A percentile compares a stretch with the other conserved stretches of the same genome.
Evolutionary conservation across 208 protist species (phyloP).

Genomic region (Leishmania tarentolae): DNA sequence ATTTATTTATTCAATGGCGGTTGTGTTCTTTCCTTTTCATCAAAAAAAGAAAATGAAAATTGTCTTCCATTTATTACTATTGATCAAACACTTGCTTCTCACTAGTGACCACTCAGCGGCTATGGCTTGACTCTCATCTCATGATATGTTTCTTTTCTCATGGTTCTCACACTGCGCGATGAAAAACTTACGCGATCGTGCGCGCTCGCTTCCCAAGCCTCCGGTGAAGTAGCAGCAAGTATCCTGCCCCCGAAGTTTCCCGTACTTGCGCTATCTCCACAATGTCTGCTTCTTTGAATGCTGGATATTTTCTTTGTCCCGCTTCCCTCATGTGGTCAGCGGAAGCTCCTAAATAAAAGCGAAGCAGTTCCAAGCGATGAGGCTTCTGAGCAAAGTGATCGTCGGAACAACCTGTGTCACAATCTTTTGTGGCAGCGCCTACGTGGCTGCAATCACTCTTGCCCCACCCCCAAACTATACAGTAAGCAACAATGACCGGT

Average conservation of each 20-base stretch:
- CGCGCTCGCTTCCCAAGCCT: neutral
- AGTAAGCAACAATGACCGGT: slow-evolving; percentile 73
- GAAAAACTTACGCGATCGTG: neutral
- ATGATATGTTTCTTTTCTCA: neutral
- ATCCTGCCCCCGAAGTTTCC: neutral
- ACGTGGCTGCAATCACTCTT: slow-evolving; percentile 66
- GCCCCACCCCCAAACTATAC: slow-evolving; percentile 69
- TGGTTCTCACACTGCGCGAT: neutral
- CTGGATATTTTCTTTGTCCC: slow-evolving; percentile 2
- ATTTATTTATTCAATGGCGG: neutral
- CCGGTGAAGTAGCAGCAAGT: neutral
- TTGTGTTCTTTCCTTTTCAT: neutral
- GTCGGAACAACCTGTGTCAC: slow-evolving; percentile 62
- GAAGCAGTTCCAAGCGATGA: slow-evolving; percentile 22
- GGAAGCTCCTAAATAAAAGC: neutral
- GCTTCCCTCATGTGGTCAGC: neutral
- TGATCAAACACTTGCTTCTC: neutral
- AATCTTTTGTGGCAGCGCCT: slow-evolving; percentile 69
- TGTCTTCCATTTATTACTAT: neutral
- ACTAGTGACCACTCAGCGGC: neutral
- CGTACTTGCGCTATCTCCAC: neutral
- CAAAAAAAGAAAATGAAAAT: neutral
- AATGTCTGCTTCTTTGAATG: neutral
- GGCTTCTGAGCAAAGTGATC: slow-evolving; percentile 47
- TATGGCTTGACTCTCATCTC: neutral